Base-by-base conservation (phyloP, 768 basidiomycete genomes). In the Hortiboletus flavorubellus region DNA sequence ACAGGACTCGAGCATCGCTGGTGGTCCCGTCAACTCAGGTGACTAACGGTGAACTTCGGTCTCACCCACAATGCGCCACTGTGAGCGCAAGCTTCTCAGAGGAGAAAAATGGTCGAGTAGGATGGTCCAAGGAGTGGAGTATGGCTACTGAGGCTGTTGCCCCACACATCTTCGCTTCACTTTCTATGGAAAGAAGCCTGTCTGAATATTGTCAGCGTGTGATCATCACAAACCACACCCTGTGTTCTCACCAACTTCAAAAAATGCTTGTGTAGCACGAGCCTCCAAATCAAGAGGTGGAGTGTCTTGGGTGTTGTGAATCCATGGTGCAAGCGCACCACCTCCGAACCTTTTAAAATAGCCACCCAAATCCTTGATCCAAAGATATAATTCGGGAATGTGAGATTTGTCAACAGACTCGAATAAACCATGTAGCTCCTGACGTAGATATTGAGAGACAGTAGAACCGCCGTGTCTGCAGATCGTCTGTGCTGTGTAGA, bases 301-400 rank as follows among this genome's bases (percentile, higher is more conserved):
- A 29, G 68, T 63, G 37, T 62, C 61, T 38, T 66, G 66, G 1
- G 64, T 60, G 14, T 64, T 61, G 50, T 72, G 65, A 21, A 77
- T 63, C 91, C 89, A 93, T 11, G 88, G 87, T 3, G 78, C 67
- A 31, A 97, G 75, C 3, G 78, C 84, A 11, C 94, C 94, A 8
- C 94, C 94, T 60, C 74, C 78, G 72, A 91, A 98, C 46, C 94
- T 82, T 64, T 86, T 89, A 70, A 94, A 98, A 70, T 98, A 98
- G 15, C 94, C 94, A 8, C 92, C 93, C 7, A 87, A 69, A 63
- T 86, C 84, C 59, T 87, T 87, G 49, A 87, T 80, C 85, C 89
- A 92, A 10, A 76, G 77, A 61, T 83, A 87, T 21, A 92, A 72
- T 31, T 91, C 89, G 5, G 89, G 87, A 30, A 94, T 85, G 26